phyloP scores from a whole-genome alignment of 495 filamentous ascomycete species.

The Aspergillus heteromorphus region DNA sequence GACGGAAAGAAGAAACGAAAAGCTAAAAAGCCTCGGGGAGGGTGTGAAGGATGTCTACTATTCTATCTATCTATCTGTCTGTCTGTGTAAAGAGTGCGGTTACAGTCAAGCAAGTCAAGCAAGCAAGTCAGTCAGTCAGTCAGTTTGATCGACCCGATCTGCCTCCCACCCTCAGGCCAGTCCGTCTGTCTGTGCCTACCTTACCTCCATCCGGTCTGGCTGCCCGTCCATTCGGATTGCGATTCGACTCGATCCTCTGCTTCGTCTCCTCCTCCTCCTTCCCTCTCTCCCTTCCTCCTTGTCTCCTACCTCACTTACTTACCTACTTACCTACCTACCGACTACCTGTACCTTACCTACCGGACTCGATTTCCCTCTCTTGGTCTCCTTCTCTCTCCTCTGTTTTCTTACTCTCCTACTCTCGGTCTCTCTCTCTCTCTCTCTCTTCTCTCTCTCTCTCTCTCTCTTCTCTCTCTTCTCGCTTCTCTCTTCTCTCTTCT shows the following conservation, averaged over 20 bases:
- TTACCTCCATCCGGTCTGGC: background rate
- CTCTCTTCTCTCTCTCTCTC: background rate
- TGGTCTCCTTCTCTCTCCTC: constrained; percentile 3
- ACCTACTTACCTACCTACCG: background rate
- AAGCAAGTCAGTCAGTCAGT: too few species aligned
- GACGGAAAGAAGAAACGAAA: constrained; percentile 1
- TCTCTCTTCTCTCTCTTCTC: background rate
- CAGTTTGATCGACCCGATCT: too few species aligned
- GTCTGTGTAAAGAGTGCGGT: too few species aligned
- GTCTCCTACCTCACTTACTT: background rate
- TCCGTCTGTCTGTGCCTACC: background rate
- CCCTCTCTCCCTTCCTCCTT: background rate
- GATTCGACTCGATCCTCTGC: background rate
- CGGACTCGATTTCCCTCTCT: constrained; percentile 10
- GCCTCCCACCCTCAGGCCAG: background rate
- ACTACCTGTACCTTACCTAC: too few species aligned
- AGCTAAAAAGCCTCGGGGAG: background rate
- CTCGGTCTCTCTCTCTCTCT: constrained; percentile 3
- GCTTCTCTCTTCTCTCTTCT: background rate
- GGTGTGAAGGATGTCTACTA: background rate
- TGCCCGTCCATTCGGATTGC: background rate
- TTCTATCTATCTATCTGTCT: background rate
- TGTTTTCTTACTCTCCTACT: constrained; percentile 1
- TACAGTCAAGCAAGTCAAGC: too few species aligned
- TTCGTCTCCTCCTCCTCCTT: background rate